Percentiles rank a stretch among this genome's conserved stretches.
These are phyloP conservation scores for Stemphylium vesicarium DNA, from an alignment of 2,329 filamentous ascomycete species.

Conservation along the genomic window DNA sequence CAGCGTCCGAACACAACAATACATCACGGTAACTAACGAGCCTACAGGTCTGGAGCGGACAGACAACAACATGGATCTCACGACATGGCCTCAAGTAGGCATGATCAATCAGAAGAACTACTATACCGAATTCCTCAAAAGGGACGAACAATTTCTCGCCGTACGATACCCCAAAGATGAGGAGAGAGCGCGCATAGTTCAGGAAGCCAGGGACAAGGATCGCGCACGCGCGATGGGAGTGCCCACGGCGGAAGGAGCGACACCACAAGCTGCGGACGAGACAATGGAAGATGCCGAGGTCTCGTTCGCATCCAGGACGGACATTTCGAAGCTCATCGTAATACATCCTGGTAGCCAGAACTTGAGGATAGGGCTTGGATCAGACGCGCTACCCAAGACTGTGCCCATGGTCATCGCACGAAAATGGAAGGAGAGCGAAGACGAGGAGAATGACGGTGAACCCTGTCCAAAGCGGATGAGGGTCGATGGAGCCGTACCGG, in stretches of 20 bases:
- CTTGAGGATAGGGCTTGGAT: constrained; percentile 90
- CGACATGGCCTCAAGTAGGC: constrained; percentile 88
- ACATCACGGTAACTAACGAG: constrained; percentile 14
- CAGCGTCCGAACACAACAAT: constrained; percentile 11
- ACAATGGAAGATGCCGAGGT: constrained; percentile 38
- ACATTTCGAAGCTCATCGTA: constrained; percentile 89
- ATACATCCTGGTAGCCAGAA: constrained; percentile 97
- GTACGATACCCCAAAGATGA: constrained; percentile 88
- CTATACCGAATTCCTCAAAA: constrained; percentile 91
- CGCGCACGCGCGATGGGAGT: constrained; percentile 79
- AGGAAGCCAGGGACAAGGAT: constrained; percentile 86
- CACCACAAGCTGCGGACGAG: constrained; percentile 37
- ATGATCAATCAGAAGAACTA: constrained; percentile 99
- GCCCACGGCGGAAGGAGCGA: constrained; percentile 48
- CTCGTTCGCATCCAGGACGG: constrained; percentile 52
- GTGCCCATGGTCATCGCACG: constrained; percentile 91
- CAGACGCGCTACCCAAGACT: constrained; percentile 91
- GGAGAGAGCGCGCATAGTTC: constrained; percentile 80
- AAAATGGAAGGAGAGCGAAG: constrained; percentile 78
- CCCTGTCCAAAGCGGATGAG: constrained; percentile 74
- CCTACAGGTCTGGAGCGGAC: constrained; percentile 84
- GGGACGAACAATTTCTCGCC: constrained; percentile 93
- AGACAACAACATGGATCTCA: constrained; percentile 97
- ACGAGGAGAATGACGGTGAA: constrained; percentile 79
- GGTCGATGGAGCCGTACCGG: constrained; percentile 66